Base-by-base conservation (phyloP, 768 basidiomycete species). In the Hirschioporus abietinus region DNA sequence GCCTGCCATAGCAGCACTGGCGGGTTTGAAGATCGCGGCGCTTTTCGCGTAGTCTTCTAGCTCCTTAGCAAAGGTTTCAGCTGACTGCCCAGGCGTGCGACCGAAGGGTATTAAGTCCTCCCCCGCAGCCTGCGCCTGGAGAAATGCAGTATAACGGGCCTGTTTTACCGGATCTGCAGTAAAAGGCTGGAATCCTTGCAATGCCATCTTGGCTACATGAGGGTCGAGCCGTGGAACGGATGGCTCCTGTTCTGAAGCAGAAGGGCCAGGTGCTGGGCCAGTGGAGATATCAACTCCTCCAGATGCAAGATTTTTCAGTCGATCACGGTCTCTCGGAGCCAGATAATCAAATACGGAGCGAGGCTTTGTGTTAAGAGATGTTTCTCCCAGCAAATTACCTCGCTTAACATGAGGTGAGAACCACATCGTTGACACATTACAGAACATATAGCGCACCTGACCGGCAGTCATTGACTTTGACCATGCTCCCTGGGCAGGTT, bases 331-430 rank as follows among this genome's bases (percentile, higher is more conserved):
- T 72, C 95, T 96, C 69, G 90, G 86, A 0, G 97, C 96, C 74
- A 99, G 87, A 74, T 88, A 99, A 60, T 99, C 96, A 74, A 96
- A 98, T 18, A 99, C 86, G 0, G 96, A 98, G 12, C 87, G 87
- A 1, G 91, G 86, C 17, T 83, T 84, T 2, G 87, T 77, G 15
- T 88, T 83, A 12, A 92, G 80, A 12, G 87, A 87, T 10, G 85
- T 86, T 77, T 99, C 97, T 65, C 96, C 96, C 0, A 99, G 81
- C 23, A 91, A 80, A 0, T 83, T 78, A 27, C 95, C 96, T 63
- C 97, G 86, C 95, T 98, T 69, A 34, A 34, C 26, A 57, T 52
- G 25, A 58, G 15, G 35, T 60, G 34, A 58, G 65, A 60, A 12
- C 58, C 23, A 27, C 59, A 59, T 66, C 67, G 69, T 23, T 36